Conservation (phyloP, 2,329 filamentous ascomycete genomes). For the Elsinoe batatas region DNA sequence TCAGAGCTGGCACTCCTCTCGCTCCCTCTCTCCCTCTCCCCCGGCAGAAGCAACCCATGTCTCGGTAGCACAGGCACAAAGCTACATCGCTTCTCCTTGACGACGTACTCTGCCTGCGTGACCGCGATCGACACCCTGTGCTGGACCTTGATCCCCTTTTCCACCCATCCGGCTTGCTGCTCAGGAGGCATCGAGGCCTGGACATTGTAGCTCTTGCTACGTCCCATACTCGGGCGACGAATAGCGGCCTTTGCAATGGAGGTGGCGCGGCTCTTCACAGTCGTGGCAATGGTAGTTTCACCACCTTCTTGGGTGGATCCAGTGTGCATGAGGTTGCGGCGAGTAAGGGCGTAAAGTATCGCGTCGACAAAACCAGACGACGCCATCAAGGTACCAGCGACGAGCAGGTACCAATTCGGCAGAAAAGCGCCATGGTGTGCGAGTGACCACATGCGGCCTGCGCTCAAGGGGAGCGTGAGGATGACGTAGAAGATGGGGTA, state of each 20-base stretch:
- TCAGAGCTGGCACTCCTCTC: not conserved
- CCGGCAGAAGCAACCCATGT: not conserved
- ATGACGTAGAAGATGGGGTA: conserved; percentile 61
- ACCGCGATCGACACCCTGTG: not conserved
- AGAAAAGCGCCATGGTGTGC: conserved; percentile 32
- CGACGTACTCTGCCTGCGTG: not conserved
- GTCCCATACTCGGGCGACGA: not conserved
- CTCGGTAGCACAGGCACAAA: not conserved
- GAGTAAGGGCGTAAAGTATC: conserved; percentile 48
- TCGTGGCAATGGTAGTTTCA: not conserved
- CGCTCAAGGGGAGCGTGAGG: conserved; percentile 58
- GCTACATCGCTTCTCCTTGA: conserved; percentile 1
- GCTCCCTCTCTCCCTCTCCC: not conserved
- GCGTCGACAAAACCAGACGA: conserved; percentile 51
- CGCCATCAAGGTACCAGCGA: conserved; percentile 47
- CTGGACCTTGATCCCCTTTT: conserved; percentile 2
- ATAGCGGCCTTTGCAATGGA: not conserved
- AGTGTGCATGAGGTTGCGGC: conserved; percentile 43
- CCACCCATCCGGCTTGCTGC: not conserved
- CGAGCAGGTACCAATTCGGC: conserved; percentile 37
- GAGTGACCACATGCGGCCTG: conserved; percentile 55
- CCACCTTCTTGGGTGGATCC: conserved; percentile 20
- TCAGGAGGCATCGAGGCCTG: not conserved
- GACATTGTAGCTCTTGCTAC: not conserved
- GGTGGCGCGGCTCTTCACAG: not conserved